Base-by-base conservation (phyloP, 2,329 filamentous ascomycete species). In the Cercospora sojina region DNA sequence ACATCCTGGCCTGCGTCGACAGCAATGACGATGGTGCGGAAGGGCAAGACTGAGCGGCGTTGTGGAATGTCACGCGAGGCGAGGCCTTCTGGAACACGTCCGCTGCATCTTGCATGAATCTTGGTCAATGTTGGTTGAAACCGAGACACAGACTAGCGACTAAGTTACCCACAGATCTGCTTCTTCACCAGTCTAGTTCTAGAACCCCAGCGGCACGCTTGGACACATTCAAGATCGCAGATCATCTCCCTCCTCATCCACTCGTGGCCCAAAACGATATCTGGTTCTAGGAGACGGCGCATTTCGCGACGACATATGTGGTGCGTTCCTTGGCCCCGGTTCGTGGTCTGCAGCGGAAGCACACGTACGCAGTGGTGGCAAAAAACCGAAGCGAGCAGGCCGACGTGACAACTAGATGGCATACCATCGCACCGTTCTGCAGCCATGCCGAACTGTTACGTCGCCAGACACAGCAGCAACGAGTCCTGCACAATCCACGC, bases 1-100 rank as follows among this genome's bases (percentile, higher is more conserved):
- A 49, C 55, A 47, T 53, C 62, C 62, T 55, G 62, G 61, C 32
- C n/a, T 12, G 12, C 57, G 20, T 29, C 49, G 18, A 31, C 43
- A 25, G 20, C 51, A 29, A 56, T 56, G 51, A 56, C 51, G 51
- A 32, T 13, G 51, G 29, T 55, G 49, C 49, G 27, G 23, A 29
- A 20, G 49, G 12, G 49, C 49, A 55, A 16, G 23, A 51, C 47
- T 10, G 47, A n/a, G 23, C 47, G 47, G 47, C 47, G 49, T 29
- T 6, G 49, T 55, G 49, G 18, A 16, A 23, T 32, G 23, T 56
- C 53, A 31, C 27, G 27, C 53, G 53, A 56, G 53, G 27, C 53
- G 53, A 56, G 53, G 27, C 53, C 27, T 51, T 56, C 53, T 56
- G 31, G 53, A 56, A 31, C 53, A 20, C 31, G 27, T 56, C 53